These are phyloP conservation scores for Pseudoscleropodium purum DNA, from an alignment of 225 moss, liverwort and hornwort genomes.

Conservation along the genomic window DNA sequence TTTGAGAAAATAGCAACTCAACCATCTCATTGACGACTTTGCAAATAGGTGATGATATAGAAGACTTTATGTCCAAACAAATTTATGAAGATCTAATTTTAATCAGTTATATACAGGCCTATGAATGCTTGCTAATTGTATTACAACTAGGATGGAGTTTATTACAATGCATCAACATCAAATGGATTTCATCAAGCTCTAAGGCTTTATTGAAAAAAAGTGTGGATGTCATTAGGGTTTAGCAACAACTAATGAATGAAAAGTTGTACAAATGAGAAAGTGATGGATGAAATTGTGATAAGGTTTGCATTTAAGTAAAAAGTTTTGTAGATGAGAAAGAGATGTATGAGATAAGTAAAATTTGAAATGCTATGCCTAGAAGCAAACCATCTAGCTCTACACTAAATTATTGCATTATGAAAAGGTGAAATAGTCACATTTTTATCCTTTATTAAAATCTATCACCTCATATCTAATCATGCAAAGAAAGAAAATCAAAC, in stretches of 20 bases:
- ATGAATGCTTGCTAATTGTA: too few relatives aligned
- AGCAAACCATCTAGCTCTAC: not conserved
- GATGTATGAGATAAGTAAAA: not conserved
- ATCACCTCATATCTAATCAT: not conserved
- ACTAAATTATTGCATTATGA: not conserved
- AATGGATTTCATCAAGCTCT: not conserved
- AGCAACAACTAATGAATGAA: not conserved
- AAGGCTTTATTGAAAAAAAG: not conserved
- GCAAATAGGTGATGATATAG: not conserved
- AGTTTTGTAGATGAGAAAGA: not conserved
- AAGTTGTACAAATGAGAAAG: not conserved
- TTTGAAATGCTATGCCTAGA: not conserved
- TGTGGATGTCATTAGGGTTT: not conserved
- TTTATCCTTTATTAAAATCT: too few relatives aligned
- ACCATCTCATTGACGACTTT: rapidly evolving
- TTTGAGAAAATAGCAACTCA: not conserved
- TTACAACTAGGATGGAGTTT: not conserved
- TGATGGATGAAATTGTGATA: too few relatives aligned
- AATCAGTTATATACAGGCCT: too few relatives aligned
- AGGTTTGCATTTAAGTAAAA: too few relatives aligned
- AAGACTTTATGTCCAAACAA: not conserved
- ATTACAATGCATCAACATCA: not conserved
- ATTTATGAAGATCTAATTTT: not conserved
- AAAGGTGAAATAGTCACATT: not conserved
- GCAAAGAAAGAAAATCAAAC: not conserved